A percentile compares a stretch with the other conserved stretches of the same genome.
Evolutionary conservation across 108 stramenopile species (phyloP).

Genomic region (Fragilariopsis cylindrus): DNA sequence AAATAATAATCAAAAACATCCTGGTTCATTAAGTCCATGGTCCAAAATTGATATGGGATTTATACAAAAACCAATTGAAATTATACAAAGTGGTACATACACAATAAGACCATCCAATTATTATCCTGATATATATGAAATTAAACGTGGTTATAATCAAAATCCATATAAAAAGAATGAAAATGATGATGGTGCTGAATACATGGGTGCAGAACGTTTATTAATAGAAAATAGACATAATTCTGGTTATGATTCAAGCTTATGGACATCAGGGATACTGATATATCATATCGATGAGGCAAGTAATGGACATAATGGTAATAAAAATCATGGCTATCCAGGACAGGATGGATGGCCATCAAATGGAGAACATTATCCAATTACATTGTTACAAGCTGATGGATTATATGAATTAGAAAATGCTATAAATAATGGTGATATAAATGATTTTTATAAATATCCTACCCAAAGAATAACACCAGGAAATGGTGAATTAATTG

Average conservation of each 20-base stretch:
- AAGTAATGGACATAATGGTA: conserved; percentile 15
- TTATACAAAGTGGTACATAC: conserved; percentile 44
- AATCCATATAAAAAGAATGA: background rate
- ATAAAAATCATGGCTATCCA: conserved; percentile 43
- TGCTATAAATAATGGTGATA: conserved; percentile 48
- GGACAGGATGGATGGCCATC: conserved; percentile 52
- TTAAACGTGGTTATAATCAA: background rate
- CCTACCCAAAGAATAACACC: conserved; percentile 20
- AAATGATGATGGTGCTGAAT: no score
- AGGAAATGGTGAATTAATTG: conserved; percentile 15
- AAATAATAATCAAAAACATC: background rate
- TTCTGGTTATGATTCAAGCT: background rate
- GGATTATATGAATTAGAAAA: conserved; percentile 60
- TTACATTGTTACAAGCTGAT: conserved; percentile 62
- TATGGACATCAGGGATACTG: background rate
- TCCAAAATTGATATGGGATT: conserved; percentile 46
- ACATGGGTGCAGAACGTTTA: background rate
- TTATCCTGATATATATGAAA: conserved; percentile 12
- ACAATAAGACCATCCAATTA: conserved; percentile 9
- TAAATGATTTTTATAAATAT: conserved; percentile 37
- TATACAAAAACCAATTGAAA: conserved; percentile 38
- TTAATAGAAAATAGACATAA: background rate
- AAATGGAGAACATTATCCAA: conserved; percentile 52
- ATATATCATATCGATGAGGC: conserved; percentile 6
- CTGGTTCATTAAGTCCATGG: conserved; percentile 46